Evolutionary conservation across 345 rosid genomes (phyloP).

Genomic region (Toxicodendron radicans): DNA sequence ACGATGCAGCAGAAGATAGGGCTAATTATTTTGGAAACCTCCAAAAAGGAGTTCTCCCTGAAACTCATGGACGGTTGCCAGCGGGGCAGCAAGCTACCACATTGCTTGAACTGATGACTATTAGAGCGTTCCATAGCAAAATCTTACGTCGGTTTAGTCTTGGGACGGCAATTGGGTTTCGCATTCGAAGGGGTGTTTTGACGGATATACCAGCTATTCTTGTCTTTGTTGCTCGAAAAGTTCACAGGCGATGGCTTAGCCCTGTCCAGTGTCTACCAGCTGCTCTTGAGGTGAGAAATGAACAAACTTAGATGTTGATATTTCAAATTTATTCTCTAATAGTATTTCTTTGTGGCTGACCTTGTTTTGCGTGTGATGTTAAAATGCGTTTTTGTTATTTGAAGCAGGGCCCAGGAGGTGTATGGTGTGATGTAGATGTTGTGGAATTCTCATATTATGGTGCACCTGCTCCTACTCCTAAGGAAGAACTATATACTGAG

Average conservation of each 20-base stretch:
- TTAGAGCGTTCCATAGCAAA: conserved; percentile 96
- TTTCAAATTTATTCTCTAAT: not conserved
- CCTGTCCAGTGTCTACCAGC: conserved; percentile 79
- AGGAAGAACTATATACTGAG: conserved; percentile 79
- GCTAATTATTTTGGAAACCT: conserved; percentile 95
- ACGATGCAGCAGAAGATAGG: conserved; percentile 84
- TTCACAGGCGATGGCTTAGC: conserved; percentile 91
- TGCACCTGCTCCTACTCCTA: conserved; percentile 83
- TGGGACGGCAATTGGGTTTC: conserved; percentile 93
- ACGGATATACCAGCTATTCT: conserved; percentile 90
- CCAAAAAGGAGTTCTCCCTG: conserved; percentile 90
- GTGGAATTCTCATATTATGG: conserved; percentile 95
- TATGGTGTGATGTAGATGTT: conserved; percentile 98
- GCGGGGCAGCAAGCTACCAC: conserved; percentile 88
- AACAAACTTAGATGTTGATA: not conserved
- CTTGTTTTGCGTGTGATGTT: conserved; percentile 19
- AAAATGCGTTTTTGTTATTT: conserved; percentile 23
- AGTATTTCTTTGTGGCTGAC: not conserved
- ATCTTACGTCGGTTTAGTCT: conserved; percentile 80
- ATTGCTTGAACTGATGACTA: conserved; percentile 89
- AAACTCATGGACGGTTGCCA: conserved; percentile 67
- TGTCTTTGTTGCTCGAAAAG: conserved; percentile 94
- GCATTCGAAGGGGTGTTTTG: conserved; percentile 71
- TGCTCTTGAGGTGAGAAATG: conserved; percentile 66
- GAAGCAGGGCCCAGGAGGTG: conserved; percentile 92